Evolutionary conservation across 768 basidiomycete genomes (phyloP).

Genomic region (Heimioporus sp.): DNA sequence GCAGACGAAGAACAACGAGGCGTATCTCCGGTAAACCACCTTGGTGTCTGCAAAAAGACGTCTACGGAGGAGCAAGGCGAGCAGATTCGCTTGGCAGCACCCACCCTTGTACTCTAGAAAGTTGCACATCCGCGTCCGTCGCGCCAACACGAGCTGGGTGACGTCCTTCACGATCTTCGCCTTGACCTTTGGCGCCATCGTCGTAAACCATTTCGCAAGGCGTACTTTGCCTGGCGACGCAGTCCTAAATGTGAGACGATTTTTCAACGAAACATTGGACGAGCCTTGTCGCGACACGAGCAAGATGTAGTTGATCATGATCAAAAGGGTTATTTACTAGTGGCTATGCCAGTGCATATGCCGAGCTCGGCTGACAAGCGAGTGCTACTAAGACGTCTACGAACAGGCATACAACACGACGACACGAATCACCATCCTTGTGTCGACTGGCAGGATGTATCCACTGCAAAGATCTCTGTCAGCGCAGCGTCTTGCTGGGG

Average conservation of each 20-base stretch:
- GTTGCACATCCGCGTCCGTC: constrained; percentile 92
- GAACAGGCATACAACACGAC: neutral
- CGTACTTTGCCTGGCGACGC: constrained; percentile 78
- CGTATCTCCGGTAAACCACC: constrained; percentile 94
- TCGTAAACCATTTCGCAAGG: constrained; percentile 94
- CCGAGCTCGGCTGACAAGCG: too few species aligned
- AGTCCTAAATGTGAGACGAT: constrained; percentile 10
- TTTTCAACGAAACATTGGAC: constrained; percentile 19
- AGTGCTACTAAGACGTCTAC: too few species aligned
- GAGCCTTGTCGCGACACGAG: constrained; percentile 90
- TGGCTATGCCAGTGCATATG: constrained; percentile 24
- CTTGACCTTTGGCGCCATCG: constrained; percentile 77
- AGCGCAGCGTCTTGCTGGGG: neutral
- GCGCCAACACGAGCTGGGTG: constrained; percentile 85
- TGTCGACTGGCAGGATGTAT: neutral
- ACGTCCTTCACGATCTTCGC: constrained; percentile 95
- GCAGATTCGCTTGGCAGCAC: neutral
- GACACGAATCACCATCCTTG: neutral
- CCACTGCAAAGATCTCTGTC: constrained; percentile 2
- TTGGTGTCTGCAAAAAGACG: constrained; percentile 55
- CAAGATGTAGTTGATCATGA: constrained; percentile 90
- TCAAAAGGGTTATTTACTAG: constrained; percentile 9
- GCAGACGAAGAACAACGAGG: constrained; percentile 92
- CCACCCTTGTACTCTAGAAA: constrained; percentile 94
- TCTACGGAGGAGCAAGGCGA: neutral